Conservation (phyloP, 2,329 filamentous ascomycete genomes). For the Emergomyces africanus region DNA sequence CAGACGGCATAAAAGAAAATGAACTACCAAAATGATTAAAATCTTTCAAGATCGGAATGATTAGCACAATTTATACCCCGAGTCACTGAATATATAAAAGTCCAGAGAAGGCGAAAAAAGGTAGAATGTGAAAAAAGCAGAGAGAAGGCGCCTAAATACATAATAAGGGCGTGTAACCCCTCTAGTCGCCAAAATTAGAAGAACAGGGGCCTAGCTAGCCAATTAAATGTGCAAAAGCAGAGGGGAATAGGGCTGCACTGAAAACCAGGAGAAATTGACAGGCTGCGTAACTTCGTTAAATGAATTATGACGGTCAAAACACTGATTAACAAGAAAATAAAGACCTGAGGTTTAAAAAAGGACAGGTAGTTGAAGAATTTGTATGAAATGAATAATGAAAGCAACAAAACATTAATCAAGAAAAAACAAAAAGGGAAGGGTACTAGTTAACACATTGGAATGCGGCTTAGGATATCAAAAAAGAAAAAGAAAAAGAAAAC, state of each 20-base stretch:
- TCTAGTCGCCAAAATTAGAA: neutral
- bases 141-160: neutral
- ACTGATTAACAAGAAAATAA: neutral
- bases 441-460: neutral
- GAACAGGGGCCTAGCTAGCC: neutral
- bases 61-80: neutral
- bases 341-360: neutral
- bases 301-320: neutral
- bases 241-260: neutral
- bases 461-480: neutral
- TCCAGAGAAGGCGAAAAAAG: neutral
- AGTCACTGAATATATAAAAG: neutral
- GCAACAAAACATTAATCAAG: constrained; percentile 1
- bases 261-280: neutral
- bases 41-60: neutral
- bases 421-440: neutral
- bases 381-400: neutral
- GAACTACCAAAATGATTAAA: neutral
- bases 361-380: neutral
- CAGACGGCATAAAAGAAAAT: neutral
- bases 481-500: neutral
- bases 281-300: constrained; percentile 3
- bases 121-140: neutral
- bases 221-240: neutral
- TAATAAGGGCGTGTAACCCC: too few relatives aligned